Evolutionary conservation across 768 basidiomycete species (phyloP).

Genomic region (Coprinopsis sp.): DNA sequence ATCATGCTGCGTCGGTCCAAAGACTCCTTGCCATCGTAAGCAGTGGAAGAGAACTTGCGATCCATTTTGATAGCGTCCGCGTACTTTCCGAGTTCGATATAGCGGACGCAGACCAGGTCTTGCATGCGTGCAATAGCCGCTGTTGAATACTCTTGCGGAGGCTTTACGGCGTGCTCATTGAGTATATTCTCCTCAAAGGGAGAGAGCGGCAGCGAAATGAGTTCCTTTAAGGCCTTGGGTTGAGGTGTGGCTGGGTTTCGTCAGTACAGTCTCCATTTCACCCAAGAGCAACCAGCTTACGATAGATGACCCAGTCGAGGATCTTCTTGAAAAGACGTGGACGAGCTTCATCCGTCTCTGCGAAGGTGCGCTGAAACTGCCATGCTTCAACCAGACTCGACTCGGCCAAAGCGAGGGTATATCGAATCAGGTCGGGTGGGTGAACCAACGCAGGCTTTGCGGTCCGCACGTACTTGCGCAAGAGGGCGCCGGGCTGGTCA

Average conservation of each 20-base stretch:
- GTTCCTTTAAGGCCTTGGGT: conserved; percentile 49
- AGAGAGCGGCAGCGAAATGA: conserved; percentile 64
- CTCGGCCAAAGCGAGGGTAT: conserved; percentile 62
- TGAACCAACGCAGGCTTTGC: conserved; percentile 68
- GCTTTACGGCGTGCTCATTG: conserved; percentile 53
- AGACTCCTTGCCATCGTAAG: conserved; percentile 34
- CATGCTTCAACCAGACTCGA: conserved; percentile 66
- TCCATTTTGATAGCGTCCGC: conserved; percentile 74
- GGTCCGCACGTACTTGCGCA: conserved; percentile 71
- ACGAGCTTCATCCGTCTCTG: conserved; percentile 51
- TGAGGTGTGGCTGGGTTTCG: conserved; percentile 51
- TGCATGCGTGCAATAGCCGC: conserved; percentile 57
- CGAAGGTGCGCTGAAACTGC: conserved; percentile 69
- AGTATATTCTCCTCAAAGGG: conserved; percentile 58
- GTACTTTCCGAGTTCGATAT: conserved; percentile 68
- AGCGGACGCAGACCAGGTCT: conserved; percentile 74
- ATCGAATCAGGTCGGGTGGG: conserved; percentile 67
- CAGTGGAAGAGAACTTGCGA: conserved; percentile 49
- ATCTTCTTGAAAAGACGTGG: conserved; percentile 53
- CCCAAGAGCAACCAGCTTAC: conserved; percentile 39
- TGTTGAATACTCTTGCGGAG: conserved; percentile 43
- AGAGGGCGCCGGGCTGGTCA: conserved; percentile 46
- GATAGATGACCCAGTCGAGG: conserved; percentile 62
- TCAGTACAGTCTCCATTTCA: neutral
- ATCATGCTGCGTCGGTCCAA: conserved; percentile 66